Conservation (phyloP, 2,329 filamentous ascomycete genomes). For the Alternaria arbusti region DNA sequence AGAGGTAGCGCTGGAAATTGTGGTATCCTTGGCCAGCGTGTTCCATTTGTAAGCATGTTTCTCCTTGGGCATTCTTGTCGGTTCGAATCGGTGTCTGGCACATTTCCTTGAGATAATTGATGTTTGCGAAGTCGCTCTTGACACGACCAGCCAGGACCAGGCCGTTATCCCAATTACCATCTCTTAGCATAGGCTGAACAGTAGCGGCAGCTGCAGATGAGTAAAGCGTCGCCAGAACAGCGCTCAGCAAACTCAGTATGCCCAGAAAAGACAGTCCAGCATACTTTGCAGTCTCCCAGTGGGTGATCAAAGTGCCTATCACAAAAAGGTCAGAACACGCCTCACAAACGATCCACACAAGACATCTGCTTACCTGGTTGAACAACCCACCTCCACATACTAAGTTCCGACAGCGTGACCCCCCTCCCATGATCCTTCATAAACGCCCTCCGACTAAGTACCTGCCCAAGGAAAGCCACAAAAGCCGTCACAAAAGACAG, state of each 20-base stretch:
- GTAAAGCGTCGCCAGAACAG: conserved; percentile 73
- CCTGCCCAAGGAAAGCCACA: conserved; percentile 76
- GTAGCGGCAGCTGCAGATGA: conserved; percentile 74
- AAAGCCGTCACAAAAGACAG: conserved; percentile 79
- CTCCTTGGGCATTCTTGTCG: conserved; percentile 52
- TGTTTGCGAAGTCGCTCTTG: conserved; percentile 68
- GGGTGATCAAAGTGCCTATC: conserved; percentile 74
- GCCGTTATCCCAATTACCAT: conserved; percentile 57
- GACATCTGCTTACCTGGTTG: conserved; percentile 51
- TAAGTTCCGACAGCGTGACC: conserved; percentile 77
- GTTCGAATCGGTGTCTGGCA: conserved; percentile 68
- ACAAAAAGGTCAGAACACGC: conserved; percentile 33
- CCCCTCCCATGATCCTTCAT: conserved; percentile 63
- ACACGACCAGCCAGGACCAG: conserved; percentile 63
- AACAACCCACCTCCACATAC: conserved; percentile 74
- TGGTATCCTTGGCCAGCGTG: conserved; percentile 74
- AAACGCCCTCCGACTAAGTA: conserved; percentile 73
- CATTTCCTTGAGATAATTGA: conserved; percentile 58
- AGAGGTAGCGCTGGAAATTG: conserved; percentile 67
- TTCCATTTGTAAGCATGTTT: conserved; percentile 71
- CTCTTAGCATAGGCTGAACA: conserved; percentile 74
- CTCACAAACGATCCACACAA: neutral
- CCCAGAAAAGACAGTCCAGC: conserved; percentile 70
- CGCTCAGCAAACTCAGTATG: conserved; percentile 66
- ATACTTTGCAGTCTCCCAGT: conserved; percentile 69